Base-by-base conservation (phyloP, 352 stramenopile genomes). In the Aphanomyces cochlioides region DNA sequence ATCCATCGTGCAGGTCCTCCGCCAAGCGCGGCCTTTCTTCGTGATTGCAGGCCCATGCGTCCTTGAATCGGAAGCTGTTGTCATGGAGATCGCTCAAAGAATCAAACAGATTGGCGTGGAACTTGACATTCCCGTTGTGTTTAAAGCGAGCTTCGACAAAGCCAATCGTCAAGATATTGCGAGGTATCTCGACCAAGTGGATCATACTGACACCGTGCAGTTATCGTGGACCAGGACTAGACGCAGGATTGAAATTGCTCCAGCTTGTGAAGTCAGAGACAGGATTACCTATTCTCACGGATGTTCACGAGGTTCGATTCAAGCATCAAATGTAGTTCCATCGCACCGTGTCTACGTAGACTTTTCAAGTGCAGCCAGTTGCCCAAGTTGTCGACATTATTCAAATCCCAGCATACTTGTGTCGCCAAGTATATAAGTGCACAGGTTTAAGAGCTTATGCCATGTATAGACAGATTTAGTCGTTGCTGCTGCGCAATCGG, bases 61-160 rank as follows among this genome's bases (percentile, higher is more conserved):
- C 40, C 77, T 95, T 47, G 85, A 95, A 77, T 90, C 84, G 6
- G 76, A 90, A 61, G 53, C 74, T 34, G 57, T 90, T 3, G 82
- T 90, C 15, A 80, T 95, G 79, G 54, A 78, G 28, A 90, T 95
- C 47, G 87, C 84, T 38, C 75, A 81, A 36, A 81, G 82, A 1
- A 78, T 95, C 38, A 77, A 74, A 12, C 48, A 67, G 12, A 72
- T 95, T 38, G 79, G 87, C 57, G 72, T 78, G 45, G 63, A 82
- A 17, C 72, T 93, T 39, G 53, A 84, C 43, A 91, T 95, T 65
- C 85, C 85, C 7, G 81, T 93, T 37, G 75, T 96, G 66, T 96
- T 96, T 77, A 96, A 96, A 67, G 87, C 85, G 0, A 95, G 87
- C 66, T 96, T 93, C 64, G 89, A 96, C 78, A 96, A 96, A 60